phyloP scores from a whole-genome alignment of 139 green algal genomes.

The Chlamydomonas incerta region DNA sequence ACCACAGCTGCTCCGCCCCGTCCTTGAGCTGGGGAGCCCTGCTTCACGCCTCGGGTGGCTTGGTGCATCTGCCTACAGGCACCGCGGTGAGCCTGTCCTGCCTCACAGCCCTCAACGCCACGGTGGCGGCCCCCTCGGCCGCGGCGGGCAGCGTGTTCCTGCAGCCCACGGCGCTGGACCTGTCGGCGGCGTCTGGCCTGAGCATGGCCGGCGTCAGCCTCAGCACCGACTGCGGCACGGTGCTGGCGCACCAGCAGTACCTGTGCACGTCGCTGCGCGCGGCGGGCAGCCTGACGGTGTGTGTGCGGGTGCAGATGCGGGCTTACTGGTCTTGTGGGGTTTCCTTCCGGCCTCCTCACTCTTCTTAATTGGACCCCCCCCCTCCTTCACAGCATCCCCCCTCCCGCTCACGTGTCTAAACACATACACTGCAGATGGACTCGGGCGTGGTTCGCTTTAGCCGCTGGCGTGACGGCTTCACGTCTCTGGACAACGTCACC shows the following conservation, averaged over 20 bases:
- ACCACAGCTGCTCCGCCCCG: no score
- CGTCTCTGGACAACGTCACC: conserved; percentile 2
- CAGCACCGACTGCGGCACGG: conserved; percentile 12
- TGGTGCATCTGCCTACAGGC: not conserved
- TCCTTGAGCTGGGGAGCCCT: no score
- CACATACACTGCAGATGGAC: not conserved
- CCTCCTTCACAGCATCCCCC: no score
- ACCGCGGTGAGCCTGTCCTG: conserved; percentile 1
- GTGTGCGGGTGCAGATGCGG: not conserved
- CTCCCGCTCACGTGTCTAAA: no score
- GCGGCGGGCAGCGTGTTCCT: not conserved
- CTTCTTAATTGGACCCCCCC: no score
- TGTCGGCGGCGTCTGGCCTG: not conserved
- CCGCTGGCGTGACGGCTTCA: conserved; percentile 6
- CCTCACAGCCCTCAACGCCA: not conserved
- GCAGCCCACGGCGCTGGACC: not conserved
- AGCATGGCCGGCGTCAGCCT: not conserved
- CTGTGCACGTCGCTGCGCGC: not conserved
- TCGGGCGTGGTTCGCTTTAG: not conserved
- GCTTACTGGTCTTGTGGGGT: no score
- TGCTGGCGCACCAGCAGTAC: conserved; percentile 16
- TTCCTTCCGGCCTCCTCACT: no score
- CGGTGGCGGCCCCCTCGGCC: not conserved
- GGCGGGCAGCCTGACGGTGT: conserved; percentile 15
- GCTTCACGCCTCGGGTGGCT: no score